Evolutionary conservation across 1,284 basidiomycete species (phyloP), one percentile per base, ranked within the genome.

Genomic region (Tremellales sp.): DNA sequence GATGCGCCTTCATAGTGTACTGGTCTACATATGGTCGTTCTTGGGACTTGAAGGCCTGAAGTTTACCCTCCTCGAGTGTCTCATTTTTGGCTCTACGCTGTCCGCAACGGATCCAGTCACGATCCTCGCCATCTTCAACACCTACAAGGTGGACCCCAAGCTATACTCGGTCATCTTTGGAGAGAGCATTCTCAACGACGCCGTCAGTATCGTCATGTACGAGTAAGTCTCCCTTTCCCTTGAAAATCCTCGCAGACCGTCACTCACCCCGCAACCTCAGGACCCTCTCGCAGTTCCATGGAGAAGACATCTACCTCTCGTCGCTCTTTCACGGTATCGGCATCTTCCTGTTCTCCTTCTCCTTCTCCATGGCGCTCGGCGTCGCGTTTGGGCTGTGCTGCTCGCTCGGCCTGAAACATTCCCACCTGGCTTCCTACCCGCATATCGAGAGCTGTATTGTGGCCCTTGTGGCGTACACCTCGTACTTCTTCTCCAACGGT

Each of bases 141-240:
- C 94, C 55, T 89, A 95, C 76, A 95, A 97, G 71, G 94, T 98
- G 51, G 94, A 99, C 71, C 93, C 95, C 0, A 95, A 97, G 70
- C 79, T 99, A 4, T 98, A 98, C 75, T 87, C 85, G 45, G 83
- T 98, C 74, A 99, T 99, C 61, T 99, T 98, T 68, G 95, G 95
- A 27, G 94, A 98, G 74, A 89, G 86, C 69, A 80, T 99, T 52
- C 75, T 99, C 53, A 98, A 99, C 74, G 94, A 99, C 78, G 94
- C 94, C 24, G 94, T 99, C 61, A 92, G 90, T 77, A 98, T 98
- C 76, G 94, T 98, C 74, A 95, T 99, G 89, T 98, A 97, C 74
- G 94, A 99, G 89, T 94, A 67, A 78, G 89, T 86, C 45, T n/a
- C 13, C 12, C 28, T 12, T 19, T 50, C 36, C 29, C 33, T 10